Conservation (phyloP, 192 early-diverging fungal species). For the Phycomyces nitens region DNA sequence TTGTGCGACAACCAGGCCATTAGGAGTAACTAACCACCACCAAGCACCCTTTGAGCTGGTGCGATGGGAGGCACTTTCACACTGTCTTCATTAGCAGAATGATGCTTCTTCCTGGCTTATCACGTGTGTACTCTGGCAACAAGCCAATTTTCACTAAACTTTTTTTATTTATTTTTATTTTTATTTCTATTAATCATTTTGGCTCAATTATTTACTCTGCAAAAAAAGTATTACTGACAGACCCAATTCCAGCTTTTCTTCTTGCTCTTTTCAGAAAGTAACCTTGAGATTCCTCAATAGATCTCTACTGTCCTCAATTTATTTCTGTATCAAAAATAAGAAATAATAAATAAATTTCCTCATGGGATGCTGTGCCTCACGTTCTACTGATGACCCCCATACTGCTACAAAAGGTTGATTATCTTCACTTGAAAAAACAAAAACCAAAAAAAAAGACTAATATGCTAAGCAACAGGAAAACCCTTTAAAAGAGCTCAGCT, state of each 20-base stretch:
- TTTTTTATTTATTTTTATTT: too few species aligned
- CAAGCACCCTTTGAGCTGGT: constrained; percentile 9
- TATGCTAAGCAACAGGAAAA: constrained; percentile 13
- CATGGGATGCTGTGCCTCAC: constrained; percentile 12
- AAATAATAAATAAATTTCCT: neutral
- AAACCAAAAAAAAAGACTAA: neutral
- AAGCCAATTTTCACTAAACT: too few species aligned
- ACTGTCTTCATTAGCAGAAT: too few species aligned
- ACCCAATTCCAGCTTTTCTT: neutral
- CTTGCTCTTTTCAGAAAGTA: neutral
- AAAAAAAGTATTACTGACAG: neutral
- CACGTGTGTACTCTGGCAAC: too few species aligned
- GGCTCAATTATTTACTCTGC: too few species aligned
- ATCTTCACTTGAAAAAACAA: neutral
- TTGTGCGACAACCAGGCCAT: neutral
- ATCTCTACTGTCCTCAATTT: neutral
- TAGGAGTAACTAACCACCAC: constrained; percentile 1
- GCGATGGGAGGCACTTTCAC: neutral
- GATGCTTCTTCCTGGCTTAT: too few species aligned
- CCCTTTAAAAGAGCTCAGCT: constrained; percentile 33
- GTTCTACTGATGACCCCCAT: neutral
- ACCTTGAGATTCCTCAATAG: neutral
- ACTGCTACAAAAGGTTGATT: constrained; percentile 2
- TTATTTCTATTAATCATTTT: too few species aligned
- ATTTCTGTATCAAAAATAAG: neutral